Base-by-base conservation (phyloP, 345 rosid species). In the Hevea brasiliensis region DNA sequence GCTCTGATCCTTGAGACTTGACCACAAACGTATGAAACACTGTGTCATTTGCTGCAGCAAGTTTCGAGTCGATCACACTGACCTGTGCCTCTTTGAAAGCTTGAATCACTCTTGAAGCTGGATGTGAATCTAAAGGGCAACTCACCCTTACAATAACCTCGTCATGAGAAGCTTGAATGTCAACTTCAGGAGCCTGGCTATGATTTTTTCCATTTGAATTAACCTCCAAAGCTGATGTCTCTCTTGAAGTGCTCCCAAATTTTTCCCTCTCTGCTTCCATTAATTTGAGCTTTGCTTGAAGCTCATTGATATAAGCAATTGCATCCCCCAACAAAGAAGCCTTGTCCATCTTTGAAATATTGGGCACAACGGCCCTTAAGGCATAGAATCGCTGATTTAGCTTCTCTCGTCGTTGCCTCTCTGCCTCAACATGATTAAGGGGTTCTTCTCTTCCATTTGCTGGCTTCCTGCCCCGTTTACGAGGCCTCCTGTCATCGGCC, bases 361-460 rank as follows among this genome's bases (percentile, higher is more conserved):
- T 95, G 18, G 99, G 99, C 27, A 95, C 99, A 55, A 95, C 99
- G 10, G 99, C 89, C 2, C 99, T 83, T 61, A 95, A 81, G 0
- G 98, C 98, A 47, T 92, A 95, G 86, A 95, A 95, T 42, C 96
- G 84, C 68, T 95, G 98, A 82, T 95, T 95, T 63, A 95, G 87
- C 87, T 92, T 95, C 82, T 95, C 99, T 6, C 99, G 85, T 54
- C 99, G 85, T 59, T 91, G 98, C 81, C 99, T 86, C 81, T 95
- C 99, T 13, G 99, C 99, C 83, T 95, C 99, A 58, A 95, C 99
- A 29, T 95, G 99, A 76, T 95, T 95, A 51, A 95, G 85, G 23
- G 99, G 94, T 72, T 95, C 99, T 68, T 95, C 98, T 80, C 99
- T 87, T 72, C 99, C 99, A 69, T 95, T 92, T 1, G 96, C 96